These are phyloP conservation scores for Schizophyllum amplum DNA, from an alignment of 1,284 basidiomycete genomes.

Conservation along the genomic window DNA sequence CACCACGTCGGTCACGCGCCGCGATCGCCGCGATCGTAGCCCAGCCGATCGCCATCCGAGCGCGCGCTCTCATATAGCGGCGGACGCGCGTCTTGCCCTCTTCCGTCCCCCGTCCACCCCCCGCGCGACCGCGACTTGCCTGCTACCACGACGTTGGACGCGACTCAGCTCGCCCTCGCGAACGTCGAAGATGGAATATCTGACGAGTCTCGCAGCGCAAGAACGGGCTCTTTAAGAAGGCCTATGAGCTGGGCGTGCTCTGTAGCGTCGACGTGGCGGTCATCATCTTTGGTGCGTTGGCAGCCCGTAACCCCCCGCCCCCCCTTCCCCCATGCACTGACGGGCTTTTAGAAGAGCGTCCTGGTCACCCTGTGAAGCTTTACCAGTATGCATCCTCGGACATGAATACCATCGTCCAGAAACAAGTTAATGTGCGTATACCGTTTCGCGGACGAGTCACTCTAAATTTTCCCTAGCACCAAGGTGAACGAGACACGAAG, in stretches of 20 bases:
- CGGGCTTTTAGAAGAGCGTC: constrained; percentile 32
- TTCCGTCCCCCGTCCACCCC: no score
- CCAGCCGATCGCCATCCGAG: no score
- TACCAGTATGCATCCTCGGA: constrained; percentile 55
- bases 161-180: background rate
- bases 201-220: constrained; percentile 48
- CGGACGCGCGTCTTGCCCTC: no score
- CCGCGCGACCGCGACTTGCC: constrained; percentile 1
- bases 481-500: constrained; percentile 45
- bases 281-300: constrained; percentile 46
- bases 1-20: no score
- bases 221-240: constrained; percentile 87
- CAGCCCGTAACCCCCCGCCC: background rate
- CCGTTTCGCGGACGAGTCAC: background rate
- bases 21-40: no score
- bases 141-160: constrained; percentile 8
- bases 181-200: background rate
- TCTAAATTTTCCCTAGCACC: constrained; percentile 30
- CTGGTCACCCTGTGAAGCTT: constrained; percentile 46
- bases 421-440: constrained; percentile 31
- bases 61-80: no score
- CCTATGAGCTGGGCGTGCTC: constrained; percentile 78
- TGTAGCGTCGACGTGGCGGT: constrained; percentile 54
- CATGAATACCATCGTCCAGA: constrained; percentile 39
- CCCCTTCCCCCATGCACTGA: no score